These are phyloP conservation scores for Lignosus rhinocerotis DNA, from an alignment of 1,284 basidiomycete species.

Conservation along the genomic window DNA sequence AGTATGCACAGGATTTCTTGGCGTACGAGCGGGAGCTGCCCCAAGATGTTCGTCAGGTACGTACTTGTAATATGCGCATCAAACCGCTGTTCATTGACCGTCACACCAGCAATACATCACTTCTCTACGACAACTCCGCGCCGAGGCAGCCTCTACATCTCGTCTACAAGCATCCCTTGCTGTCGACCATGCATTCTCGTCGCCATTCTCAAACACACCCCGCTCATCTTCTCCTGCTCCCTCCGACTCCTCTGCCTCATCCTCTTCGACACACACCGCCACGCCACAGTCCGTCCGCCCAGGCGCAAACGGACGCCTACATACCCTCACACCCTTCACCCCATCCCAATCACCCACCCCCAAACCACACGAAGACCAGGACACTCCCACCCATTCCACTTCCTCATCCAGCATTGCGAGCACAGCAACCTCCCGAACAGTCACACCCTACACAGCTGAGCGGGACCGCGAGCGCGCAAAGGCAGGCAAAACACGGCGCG, in stretches of 20 bases:
- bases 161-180: constrained; percentile 29
- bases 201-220: constrained; percentile 15
- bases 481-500: neutral
- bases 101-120: constrained; percentile 20
- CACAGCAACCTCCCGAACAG: constrained; percentile 30
- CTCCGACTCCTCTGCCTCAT: constrained; percentile 38
- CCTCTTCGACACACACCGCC: constrained; percentile 34
- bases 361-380: constrained; percentile 3
- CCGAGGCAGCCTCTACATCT: constrained; percentile 21
- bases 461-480: constrained; percentile 11
- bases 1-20: constrained; percentile 73
- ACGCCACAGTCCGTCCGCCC: constrained; percentile 33
- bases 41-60: constrained; percentile 52
- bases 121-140: constrained; percentile 24
- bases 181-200: constrained; percentile 22
- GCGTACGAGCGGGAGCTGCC: constrained; percentile 67
- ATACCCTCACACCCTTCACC: constrained; percentile 20
- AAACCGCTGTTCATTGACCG: too few species aligned
- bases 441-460: constrained; percentile 25
- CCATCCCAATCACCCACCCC: constrained; percentile 20
- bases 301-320: constrained; percentile 13
- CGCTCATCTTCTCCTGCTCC: constrained; percentile 47
- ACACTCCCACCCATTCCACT: constrained; percentile 17
- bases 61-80: constrained; percentile 18
- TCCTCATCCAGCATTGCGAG: constrained; percentile 32